These are phyloP conservation scores for Podaxis sp. DNA, from an alignment of 768 basidiomycete genomes.

Conservation along the genomic window DNA sequence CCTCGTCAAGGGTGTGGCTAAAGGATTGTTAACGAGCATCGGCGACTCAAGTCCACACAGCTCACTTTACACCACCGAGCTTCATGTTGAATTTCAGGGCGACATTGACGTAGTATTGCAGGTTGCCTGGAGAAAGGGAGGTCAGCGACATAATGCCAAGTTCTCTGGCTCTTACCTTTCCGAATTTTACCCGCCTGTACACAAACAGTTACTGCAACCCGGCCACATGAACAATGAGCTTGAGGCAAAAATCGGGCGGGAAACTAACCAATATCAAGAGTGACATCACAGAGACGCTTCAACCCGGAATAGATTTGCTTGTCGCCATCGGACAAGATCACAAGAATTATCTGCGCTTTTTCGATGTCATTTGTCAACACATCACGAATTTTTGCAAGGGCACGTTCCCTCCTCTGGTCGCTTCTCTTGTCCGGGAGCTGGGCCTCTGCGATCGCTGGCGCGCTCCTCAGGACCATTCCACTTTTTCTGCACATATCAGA, in stretches of 20 bases:
- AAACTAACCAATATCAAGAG: slow-evolving; percentile 53
- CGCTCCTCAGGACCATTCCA: slow-evolving; percentile 54
- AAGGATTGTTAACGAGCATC: slow-evolving; percentile 6
- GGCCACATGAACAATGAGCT: neutral
- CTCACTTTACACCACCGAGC: slow-evolving; percentile 76
- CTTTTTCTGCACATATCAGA: slow-evolving; percentile 58
- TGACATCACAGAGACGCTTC: slow-evolving; percentile 69
- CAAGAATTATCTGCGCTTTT: slow-evolving; percentile 59
- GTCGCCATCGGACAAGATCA: slow-evolving; percentile 68
- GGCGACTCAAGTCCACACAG: slow-evolving; percentile 7
- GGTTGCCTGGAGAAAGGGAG: slow-evolving; percentile 44
- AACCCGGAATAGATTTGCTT: slow-evolving; percentile 77
- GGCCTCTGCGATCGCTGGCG: slow-evolving; percentile 40
- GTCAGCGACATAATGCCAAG: slow-evolving; percentile 24
- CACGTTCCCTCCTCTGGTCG: slow-evolving; percentile 54
- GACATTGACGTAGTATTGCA: slow-evolving; percentile 77
- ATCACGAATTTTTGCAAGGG: slow-evolving; percentile 45
- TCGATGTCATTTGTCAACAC: slow-evolving; percentile 36
- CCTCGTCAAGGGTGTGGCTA: slow-evolving; percentile 48
- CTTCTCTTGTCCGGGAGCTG: slow-evolving; percentile 47
- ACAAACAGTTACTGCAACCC: slow-evolving; percentile 60
- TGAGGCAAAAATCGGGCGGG: neutral
- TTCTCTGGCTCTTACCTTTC: slow-evolving; percentile 34
- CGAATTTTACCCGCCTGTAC: slow-evolving; percentile 72
- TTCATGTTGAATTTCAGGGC: slow-evolving; percentile 84